Conservation (phyloP, 306 rosid genomes). For the Ammopiptanthus mongolicus region DNA sequence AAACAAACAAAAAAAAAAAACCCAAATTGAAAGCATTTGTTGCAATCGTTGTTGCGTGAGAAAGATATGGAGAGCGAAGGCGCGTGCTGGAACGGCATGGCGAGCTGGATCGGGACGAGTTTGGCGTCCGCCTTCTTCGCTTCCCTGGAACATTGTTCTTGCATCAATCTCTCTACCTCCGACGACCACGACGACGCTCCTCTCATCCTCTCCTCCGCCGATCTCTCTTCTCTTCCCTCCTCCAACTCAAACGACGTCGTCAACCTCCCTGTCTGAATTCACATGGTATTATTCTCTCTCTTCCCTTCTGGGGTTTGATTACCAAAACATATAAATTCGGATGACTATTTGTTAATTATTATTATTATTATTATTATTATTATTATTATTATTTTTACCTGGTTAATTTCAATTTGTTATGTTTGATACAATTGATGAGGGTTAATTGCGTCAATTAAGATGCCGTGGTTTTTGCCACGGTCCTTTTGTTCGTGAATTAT, state of each 20-base stretch:
- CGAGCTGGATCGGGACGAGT: conserved; percentile 47
- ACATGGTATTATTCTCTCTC: background rate
- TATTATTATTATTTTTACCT: no score
- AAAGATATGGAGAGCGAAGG: conserved; percentile 20
- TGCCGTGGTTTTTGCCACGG: no score
- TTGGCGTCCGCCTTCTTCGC: conserved; percentile 59
- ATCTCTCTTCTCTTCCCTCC: conserved; percentile 19
- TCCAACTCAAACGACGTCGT: conserved; percentile 31
- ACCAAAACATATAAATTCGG: background rate
- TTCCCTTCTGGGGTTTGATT: background rate
- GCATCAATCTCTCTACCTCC: conserved; percentile 55
- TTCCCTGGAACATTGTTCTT: conserved; percentile 61
- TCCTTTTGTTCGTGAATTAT: no score
- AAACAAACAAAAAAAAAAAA: no score
- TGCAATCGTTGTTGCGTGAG: no score
- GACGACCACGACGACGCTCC: conserved; percentile 29
- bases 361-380: background rate
- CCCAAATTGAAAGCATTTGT: background rate
- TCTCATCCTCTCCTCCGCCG: conserved; percentile 18
- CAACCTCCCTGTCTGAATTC: conserved; percentile 40
- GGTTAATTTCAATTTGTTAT: background rate
- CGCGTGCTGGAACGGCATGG: conserved; percentile 38
- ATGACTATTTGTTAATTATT: background rate
- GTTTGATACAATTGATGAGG: no score
- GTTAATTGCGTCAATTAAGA: no score